A percentile compares a stretch with the other conserved stretches of the same genome.
phyloP scores from a whole-genome alignment of 345 rosid genomes.

The Eucalyptus cloeziana region DNA sequence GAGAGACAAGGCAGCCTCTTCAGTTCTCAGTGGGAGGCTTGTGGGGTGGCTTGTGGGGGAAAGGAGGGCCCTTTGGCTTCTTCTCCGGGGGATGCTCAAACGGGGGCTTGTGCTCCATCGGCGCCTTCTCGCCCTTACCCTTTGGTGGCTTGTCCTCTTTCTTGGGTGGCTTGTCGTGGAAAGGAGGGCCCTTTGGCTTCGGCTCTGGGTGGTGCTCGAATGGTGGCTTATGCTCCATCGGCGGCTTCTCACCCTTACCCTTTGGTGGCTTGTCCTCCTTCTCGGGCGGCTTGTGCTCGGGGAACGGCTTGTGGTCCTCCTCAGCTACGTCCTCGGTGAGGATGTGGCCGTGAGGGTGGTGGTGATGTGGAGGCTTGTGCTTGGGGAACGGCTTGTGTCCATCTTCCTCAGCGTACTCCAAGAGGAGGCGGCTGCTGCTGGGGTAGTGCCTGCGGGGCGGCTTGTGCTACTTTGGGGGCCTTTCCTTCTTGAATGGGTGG shows the following conservation, averaged over 20 bases:
- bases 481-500: not conserved
- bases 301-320: not conserved
- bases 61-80: not conserved
- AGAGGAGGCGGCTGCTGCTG: not conserved
- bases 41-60: not conserved
- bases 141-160: not conserved
- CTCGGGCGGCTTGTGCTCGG: not conserved
- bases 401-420: not conserved
- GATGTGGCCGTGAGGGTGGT: not conserved
- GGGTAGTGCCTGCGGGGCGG: not conserved
- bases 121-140: not conserved
- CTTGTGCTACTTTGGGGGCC: not conserved
- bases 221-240: not conserved
- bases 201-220: not conserved
- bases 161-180: not conserved
- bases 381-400: not conserved
- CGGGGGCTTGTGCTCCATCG: not conserved
- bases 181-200: not conserved
- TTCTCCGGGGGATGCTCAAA: not conserved
- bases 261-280: not conserved
- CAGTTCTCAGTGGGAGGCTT: not conserved
- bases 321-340: not conserved
- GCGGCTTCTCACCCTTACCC: not conserved
- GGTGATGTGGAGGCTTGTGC: not conserved
- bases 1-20: not conserved